Evolutionary conservation across 192 early-diverging fungal species (phyloP).

Genomic region (Jimgerdemannia flammicorona): DNA sequence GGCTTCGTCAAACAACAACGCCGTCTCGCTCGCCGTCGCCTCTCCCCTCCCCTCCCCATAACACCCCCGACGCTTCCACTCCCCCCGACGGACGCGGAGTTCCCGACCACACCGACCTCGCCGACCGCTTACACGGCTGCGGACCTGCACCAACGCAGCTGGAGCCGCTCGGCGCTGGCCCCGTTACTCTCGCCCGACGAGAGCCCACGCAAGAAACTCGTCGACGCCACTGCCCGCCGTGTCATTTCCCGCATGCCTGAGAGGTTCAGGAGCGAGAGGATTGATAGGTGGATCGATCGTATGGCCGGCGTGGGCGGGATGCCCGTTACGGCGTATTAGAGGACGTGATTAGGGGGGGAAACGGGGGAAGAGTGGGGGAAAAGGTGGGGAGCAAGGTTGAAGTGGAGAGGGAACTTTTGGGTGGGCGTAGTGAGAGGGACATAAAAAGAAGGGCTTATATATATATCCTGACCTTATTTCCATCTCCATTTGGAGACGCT

Average conservation of each 20-base stretch:
- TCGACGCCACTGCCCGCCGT: constrained; percentile 9
- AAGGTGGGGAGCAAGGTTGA: too few species aligned
- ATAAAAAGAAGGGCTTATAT: too few species aligned
- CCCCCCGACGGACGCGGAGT: too few species aligned
- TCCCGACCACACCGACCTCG: too few species aligned
- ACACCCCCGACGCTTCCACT: not conserved
- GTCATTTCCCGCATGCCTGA: constrained; percentile 9
- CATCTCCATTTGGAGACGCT: too few species aligned
- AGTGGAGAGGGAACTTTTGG: too few species aligned
- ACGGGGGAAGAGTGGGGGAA: not conserved
- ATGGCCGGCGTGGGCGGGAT: constrained; percentile 4
- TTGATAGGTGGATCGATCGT: constrained; percentile 12
- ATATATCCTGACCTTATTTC: too few species aligned
- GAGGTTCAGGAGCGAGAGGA: constrained; percentile 3
- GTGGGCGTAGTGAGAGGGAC: too few species aligned
- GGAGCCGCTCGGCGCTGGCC: not conserved
- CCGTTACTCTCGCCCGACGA: not conserved
- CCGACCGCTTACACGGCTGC: not conserved
- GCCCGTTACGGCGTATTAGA: not conserved
- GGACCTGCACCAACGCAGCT: not conserved
- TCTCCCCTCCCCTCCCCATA: not conserved
- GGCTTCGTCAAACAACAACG: constrained; percentile 33
- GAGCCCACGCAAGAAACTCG: not conserved
- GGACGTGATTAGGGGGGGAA: not conserved
- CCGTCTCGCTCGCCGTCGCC: not conserved